Evolutionary conservation across 2,329 filamentous ascomycete genomes (phyloP).

Genomic region (Aspergillus pseudoterreus): DNA sequence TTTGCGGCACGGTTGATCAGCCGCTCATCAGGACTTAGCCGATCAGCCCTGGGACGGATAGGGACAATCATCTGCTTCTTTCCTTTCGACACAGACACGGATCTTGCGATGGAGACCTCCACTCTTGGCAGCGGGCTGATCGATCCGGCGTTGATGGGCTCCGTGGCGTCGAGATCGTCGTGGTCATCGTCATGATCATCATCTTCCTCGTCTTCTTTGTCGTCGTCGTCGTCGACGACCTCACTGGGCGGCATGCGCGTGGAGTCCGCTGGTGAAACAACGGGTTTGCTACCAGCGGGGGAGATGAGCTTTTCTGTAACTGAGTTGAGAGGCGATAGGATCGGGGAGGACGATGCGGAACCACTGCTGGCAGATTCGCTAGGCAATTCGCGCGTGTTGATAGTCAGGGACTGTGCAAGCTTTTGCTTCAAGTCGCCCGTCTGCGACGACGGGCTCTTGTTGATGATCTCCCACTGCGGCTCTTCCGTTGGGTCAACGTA

Average conservation of each 20-base stretch:
- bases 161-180: slow-evolving; percentile 5
- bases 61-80: slow-evolving; percentile 37
- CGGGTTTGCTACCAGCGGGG: slow-evolving; percentile 10
- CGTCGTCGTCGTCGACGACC: slow-evolving; percentile 9
- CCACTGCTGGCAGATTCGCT: slow-evolving; percentile 10
- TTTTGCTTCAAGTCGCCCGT: slow-evolving; percentile 2
- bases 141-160: slow-evolving; percentile 5
- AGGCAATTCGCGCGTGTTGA: slow-evolving; percentile 13
- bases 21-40: slow-evolving; percentile 25
- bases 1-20: slow-evolving; percentile 24
- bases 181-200: slow-evolving; percentile 7
- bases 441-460: slow-evolving; percentile 8
- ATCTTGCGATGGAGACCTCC: slow-evolving; percentile 38
- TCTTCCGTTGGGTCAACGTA: slow-evolving; percentile 16
- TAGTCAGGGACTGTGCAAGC: slow-evolving; percentile 5
- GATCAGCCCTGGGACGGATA: slow-evolving; percentile 22
- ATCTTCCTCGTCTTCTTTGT: slow-evolving; percentile 11
- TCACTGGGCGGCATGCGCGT: slow-evolving; percentile 15
- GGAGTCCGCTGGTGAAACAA: slow-evolving; percentile 13
- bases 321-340: slow-evolving; percentile 13
- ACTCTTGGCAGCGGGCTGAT: slow-evolving; percentile 16
- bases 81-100: slow-evolving; percentile 34
- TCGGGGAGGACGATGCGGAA: slow-evolving; percentile 11
- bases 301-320: slow-evolving; percentile 14
- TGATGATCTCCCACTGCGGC: slow-evolving; percentile 23